Evolutionary conservation across 2,329 filamentous ascomycete genomes (phyloP).

Genomic region (Macrophomina phaseolina): DNA sequence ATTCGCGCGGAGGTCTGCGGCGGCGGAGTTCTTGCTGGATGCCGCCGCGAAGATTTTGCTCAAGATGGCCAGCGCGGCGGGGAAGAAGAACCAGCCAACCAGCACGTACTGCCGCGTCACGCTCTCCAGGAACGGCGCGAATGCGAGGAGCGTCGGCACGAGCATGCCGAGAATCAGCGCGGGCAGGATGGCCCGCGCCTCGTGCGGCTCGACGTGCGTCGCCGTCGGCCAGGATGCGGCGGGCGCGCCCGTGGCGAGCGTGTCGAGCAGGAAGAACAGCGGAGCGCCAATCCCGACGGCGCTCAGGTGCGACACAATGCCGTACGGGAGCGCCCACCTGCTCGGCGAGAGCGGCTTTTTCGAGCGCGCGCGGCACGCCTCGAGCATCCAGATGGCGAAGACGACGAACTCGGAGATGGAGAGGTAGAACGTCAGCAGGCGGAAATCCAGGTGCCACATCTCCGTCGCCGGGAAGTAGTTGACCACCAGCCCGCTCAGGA

Average conservation of each 20-base stretch:
- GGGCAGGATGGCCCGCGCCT: neutral
- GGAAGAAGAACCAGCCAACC: neutral
- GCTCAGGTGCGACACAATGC: neutral
- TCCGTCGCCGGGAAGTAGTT: constrained; percentile 6
- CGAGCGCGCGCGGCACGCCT: neutral
- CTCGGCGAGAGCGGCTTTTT: neutral
- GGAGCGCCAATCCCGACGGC: neutral
- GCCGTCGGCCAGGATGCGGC: neutral
- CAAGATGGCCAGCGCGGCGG: neutral
- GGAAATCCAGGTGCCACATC: neutral
- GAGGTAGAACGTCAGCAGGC: neutral
- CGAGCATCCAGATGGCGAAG: constrained; percentile 2
- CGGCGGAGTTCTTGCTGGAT: neutral
- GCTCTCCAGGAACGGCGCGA: neutral
- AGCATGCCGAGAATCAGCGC: neutral
- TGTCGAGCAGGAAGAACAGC: neutral
- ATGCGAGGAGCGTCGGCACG: neutral
- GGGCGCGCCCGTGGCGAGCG: neutral
- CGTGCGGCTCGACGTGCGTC: neutral
- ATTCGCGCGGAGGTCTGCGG: neutral
- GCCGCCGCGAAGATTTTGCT: neutral
- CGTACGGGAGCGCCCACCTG: neutral
- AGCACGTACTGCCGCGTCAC: neutral
- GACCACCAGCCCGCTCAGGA: neutral
- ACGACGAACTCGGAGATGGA: constrained; percentile 7